Evolutionary conservation across 2,329 filamentous ascomycete species (phyloP).

Genomic region (Clonostachys chloroleuca): DNA sequence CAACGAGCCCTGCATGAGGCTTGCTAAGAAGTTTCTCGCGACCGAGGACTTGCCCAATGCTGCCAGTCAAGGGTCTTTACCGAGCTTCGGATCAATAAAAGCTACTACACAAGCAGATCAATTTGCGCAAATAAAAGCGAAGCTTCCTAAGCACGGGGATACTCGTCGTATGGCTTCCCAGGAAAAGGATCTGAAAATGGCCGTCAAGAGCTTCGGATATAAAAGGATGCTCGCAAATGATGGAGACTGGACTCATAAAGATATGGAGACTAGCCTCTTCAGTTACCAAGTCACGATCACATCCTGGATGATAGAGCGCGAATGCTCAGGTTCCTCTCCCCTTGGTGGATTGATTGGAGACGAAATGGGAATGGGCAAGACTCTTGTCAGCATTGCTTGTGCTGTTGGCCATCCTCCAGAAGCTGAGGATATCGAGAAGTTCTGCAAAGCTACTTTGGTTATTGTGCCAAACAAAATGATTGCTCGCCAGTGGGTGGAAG

Average conservation of each 20-base stretch:
- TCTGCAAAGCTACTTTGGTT: conserved; percentile 26
- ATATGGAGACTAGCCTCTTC: conserved; percentile 1
- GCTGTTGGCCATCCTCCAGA: conserved; percentile 54
- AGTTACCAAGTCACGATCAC: conserved; percentile 45
- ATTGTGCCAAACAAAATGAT: conserved; percentile 16
- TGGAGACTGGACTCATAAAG: not conserved
- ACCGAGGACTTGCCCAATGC: too few relatives aligned
- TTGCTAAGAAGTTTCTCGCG: too few relatives aligned
- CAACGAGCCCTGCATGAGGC: too few relatives aligned
- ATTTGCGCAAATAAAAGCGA: not conserved
- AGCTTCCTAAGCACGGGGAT: not conserved
- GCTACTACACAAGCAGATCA: not conserved
- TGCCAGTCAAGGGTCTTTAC: not conserved
- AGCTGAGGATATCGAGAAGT: conserved; percentile 24
- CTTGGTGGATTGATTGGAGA: conserved; percentile 60
- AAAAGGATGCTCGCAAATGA: not conserved
- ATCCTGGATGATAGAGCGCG: conserved; percentile 49
- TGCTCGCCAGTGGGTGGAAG: conserved; percentile 17
- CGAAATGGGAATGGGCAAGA: conserved; percentile 64
- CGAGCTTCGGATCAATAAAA: not conserved
- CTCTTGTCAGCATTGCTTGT: conserved; percentile 71
- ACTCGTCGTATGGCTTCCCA: not conserved
- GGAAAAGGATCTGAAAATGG: not conserved
- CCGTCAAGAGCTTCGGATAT: conserved; percentile 1
- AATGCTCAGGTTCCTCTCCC: conserved; percentile 28